These are phyloP conservation scores for Cercospora canescens DNA, from an alignment of 2,329 filamentous ascomycete species.

Conservation along the genomic window DNA sequence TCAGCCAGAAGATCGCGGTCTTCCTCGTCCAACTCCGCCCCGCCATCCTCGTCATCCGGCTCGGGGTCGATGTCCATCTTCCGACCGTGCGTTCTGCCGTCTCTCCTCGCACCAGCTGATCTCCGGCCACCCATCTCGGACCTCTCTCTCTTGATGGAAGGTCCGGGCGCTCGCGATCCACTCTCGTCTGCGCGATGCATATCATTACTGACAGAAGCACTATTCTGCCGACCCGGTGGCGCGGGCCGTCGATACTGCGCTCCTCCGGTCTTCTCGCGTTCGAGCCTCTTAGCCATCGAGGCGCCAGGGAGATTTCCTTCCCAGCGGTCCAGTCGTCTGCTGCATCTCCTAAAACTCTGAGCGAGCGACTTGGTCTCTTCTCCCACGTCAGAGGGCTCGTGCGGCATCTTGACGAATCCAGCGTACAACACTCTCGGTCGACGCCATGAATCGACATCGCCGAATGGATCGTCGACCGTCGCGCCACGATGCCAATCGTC, in stretches of 20 bases:
- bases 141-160: conserved; percentile 4
- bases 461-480: conserved; percentile 28
- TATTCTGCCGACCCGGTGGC: conserved; percentile 17
- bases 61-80: conserved; percentile 28
- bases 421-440: conserved; percentile 31
- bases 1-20: conserved; percentile 40
- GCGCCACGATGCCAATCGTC: conserved; percentile 37
- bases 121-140: background rate
- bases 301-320: conserved; percentile 36
- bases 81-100: conserved; percentile 14
- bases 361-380: conserved; percentile 70
- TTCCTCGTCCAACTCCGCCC: conserved; percentile 38
- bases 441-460: conserved; percentile 26
- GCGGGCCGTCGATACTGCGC: background rate
- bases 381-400: conserved; percentile 71
- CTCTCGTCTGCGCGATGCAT: conserved; percentile 18
- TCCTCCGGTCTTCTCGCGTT: conserved; percentile 20
- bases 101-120: conserved; percentile 22
- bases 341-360: conserved; percentile 63
- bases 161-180: conserved; percentile 5
- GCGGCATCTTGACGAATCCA: conserved; percentile 61
- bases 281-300: conserved; percentile 28
- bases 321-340: conserved; percentile 71
- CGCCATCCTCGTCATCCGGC: conserved; percentile 30
- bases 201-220: conserved; percentile 1